A percentile compares a stretch with the other conserved stretches of the same genome.
Evolutionary conservation across 2,329 filamentous ascomycete species (phyloP).

Genomic region (Alternaria triticimaculans): DNA sequence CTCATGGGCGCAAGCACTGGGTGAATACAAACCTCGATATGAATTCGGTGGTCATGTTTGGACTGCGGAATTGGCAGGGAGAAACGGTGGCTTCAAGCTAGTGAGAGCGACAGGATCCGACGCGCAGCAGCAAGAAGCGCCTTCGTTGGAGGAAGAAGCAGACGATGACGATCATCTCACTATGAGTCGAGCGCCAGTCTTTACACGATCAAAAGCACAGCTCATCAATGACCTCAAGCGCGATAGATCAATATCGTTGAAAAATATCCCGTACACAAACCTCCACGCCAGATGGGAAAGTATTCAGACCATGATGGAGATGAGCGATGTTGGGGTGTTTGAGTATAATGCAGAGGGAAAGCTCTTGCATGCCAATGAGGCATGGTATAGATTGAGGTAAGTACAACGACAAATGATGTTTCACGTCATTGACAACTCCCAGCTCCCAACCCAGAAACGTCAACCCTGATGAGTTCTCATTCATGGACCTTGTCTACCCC

Average conservation of each 20-base stretch:
- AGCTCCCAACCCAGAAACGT: slow-evolving; percentile 30
- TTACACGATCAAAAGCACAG: slow-evolving; percentile 15
- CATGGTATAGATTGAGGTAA: slow-evolving; percentile 37
- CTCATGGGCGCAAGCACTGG: slow-evolving; percentile 35
- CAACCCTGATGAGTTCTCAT: slow-evolving; percentile 33
- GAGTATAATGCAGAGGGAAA: slow-evolving; percentile 36
- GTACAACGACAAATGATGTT: background rate
- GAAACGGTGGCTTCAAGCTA: slow-evolving; percentile 22
- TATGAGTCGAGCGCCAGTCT: background rate
- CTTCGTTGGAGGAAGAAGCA: slow-evolving; percentile 1
- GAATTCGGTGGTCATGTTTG: slow-evolving; percentile 26
- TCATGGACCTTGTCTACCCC: slow-evolving; percentile 40
- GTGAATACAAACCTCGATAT: slow-evolving; percentile 16
- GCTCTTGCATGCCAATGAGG: slow-evolving; percentile 39
- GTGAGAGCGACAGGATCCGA: slow-evolving; percentile 13
- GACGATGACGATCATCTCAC: background rate
- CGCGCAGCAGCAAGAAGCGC: background rate
- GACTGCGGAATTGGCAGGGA: slow-evolving; percentile 24
- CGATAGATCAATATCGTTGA: slow-evolving; percentile 1
- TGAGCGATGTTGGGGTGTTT: slow-evolving; percentile 45
- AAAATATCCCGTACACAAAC: slow-evolving; percentile 17
- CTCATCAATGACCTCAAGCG: slow-evolving; percentile 7
- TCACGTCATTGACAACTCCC: background rate
- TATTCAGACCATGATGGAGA: slow-evolving; percentile 44
- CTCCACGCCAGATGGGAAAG: slow-evolving; percentile 33